These are phyloP conservation scores for Eustoma russellianum DNA, from an alignment of 257 asterid species.

Conservation along the genomic window DNA sequence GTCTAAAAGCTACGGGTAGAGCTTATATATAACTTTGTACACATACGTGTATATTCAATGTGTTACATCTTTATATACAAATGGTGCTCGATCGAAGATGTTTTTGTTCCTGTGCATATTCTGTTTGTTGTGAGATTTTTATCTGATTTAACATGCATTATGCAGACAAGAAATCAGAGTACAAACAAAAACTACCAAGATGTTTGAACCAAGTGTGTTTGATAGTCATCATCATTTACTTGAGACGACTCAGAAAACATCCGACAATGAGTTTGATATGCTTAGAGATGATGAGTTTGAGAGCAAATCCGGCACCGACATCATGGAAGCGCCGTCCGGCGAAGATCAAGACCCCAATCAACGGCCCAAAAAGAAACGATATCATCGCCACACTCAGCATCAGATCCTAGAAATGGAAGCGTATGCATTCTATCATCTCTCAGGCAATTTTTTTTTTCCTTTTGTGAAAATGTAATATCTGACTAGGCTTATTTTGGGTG, in stretches of 20 bases:
- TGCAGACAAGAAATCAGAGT: conserved; percentile 7
- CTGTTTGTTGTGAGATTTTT: background rate
- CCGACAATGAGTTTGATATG: conserved; percentile 48
- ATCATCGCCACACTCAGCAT: conserved; percentile 74
- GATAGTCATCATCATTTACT: conserved; percentile 50
- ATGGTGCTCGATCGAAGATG: too few relatives aligned
- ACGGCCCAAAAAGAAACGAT: conserved; percentile 59
- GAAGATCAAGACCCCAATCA: conserved; percentile 66
- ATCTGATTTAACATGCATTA: background rate
- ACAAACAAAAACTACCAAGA: conserved; percentile 8
- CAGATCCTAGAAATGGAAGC: conserved; percentile 75
- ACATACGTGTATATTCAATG: too few relatives aligned
- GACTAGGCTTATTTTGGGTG: too few relatives aligned
- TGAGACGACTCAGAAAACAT: conserved; percentile 41
- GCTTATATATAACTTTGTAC: too few relatives aligned
- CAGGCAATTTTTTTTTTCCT: too few relatives aligned
- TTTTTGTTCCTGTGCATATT: background rate
- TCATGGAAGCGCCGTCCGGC: conserved; percentile 62
- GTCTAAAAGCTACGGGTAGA: too few relatives aligned
- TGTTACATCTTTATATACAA: too few relatives aligned
- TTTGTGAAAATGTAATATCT: background rate
- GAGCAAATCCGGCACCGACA: conserved; percentile 53
- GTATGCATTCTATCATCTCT: conserved; percentile 23
- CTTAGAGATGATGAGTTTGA: conserved; percentile 59
- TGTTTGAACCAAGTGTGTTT: conserved; percentile 67